Base-by-base conservation (phyloP, 2,329 filamentous ascomycete genomes). In the Colletotrichum sp. region DNA sequence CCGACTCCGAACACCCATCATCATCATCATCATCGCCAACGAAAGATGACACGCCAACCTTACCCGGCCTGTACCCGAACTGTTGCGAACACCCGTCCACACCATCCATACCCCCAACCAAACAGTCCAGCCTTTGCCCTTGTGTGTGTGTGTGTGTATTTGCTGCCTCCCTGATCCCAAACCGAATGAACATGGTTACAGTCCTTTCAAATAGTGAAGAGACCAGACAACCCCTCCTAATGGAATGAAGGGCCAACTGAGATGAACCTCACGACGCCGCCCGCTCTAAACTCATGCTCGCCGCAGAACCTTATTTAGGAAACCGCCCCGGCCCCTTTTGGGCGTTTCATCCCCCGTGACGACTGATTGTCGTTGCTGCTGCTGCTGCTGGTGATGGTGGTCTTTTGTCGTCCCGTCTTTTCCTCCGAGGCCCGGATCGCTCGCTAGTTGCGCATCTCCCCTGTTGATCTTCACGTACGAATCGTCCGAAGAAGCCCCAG, bases 221-320 rank as follows among this genome's bases (percentile, higher is more conserved):
- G 24, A n/a, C 43, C 43, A 52, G 43, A 52, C 43, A 52, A 24
- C n/a, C 43, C 43, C 43, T 52, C 43, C 43, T 52, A 13, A 21
- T 21, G 58, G 58, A 56, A 43, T 43, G 34, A 43, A 26, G n/a
- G 21, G 1, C 58, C 52, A 48, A 48, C 66, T 68, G 66, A 70
- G 60, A 64, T 65, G 68, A 64, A 71, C 58, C 67, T 21, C 13
- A 62, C 58, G 36, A 34, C 38, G 62, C 62, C 56, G 67, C 56
- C 67, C 67, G 67, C 48, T 62, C 34, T 56, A 21, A 16, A 43
- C 21, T n/a, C 34, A 81, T 73, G 76, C 75, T 70, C 82, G 80
- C 66, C 83, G 79, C 60, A 85, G 84, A 77, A 85, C 82, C 79
- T 85, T 85, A 55, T 81, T 83, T 24, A 85, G 79, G 66, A 85